A percentile compares a stretch with the other conserved stretches of the same genome.
Evolutionary conservation across 306 rosid genomes (phyloP).

Genomic region (Dalbergia cultrata): DNA sequence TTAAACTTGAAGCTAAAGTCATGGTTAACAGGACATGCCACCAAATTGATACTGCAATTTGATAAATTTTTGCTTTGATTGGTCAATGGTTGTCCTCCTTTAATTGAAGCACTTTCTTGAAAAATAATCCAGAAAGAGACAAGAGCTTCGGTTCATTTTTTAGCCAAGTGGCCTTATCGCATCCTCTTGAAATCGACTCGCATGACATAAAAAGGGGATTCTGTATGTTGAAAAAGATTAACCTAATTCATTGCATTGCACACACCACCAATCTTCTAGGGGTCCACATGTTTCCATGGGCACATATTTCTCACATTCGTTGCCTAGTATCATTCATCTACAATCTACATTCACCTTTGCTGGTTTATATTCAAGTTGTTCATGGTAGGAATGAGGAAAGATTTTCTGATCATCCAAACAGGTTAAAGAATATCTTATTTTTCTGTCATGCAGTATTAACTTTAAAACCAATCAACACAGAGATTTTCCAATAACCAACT

Average conservation of each 20-base stretch:
- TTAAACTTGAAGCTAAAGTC: constrained; percentile 76
- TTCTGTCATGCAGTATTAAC: too few species aligned
- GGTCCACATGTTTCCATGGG: neutral
- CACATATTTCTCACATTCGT: neutral
- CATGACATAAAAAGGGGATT: constrained; percentile 40
- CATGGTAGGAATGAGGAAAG: too few species aligned
- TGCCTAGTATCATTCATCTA: neutral
- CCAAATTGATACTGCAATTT: constrained; percentile 55
- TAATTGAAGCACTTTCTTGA: constrained; percentile 41
- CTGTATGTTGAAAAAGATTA: constrained; percentile 7
- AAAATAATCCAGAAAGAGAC: constrained; percentile 40
- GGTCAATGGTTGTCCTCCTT: constrained; percentile 39
- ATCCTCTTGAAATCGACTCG: constrained; percentile 42
- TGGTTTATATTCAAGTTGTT: too few species aligned
- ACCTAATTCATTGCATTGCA: neutral
- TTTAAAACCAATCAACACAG: too few species aligned
- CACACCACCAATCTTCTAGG: neutral
- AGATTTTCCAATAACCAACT: too few species aligned
- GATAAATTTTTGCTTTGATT: constrained; percentile 39
- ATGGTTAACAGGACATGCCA: constrained; percentile 65
- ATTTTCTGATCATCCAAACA: too few species aligned
- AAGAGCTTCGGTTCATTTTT: constrained; percentile 28
- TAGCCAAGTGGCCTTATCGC: constrained; percentile 33
- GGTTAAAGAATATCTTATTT: too few species aligned
- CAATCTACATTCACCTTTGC: neutral